Conservation (phyloP, 192 early-diverging fungal genomes). For the Chytriomyces sp. region DNA sequence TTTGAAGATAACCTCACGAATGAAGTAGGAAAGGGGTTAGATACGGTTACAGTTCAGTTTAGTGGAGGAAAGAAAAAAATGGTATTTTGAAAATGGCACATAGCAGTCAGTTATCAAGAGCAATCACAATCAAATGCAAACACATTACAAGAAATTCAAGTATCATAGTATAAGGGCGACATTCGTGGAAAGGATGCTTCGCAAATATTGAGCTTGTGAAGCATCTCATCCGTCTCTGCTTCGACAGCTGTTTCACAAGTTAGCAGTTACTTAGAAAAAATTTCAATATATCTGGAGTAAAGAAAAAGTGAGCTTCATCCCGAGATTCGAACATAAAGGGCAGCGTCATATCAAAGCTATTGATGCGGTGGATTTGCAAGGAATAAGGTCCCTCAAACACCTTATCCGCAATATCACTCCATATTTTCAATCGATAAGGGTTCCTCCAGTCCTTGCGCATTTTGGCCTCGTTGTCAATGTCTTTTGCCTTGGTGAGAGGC, state of each 20-base stretch:
- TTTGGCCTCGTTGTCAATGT: background rate
- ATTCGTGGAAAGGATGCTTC: no score
- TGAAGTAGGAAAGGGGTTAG: no score
- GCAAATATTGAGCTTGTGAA: conserved; percentile 25
- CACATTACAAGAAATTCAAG: no score
- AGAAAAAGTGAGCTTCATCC: background rate
- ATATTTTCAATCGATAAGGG: conserved; percentile 20
- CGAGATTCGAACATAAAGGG: background rate
- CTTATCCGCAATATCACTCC: conserved; percentile 2
- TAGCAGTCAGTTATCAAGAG: no score
- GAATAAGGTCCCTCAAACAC: background rate
- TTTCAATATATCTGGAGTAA: background rate
- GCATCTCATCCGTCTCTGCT: conserved; percentile 11
- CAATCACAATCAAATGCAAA: no score
- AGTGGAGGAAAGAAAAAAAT: no score
- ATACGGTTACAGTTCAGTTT: no score
- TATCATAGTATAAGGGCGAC: no score
- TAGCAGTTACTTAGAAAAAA: background rate
- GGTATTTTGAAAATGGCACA: no score
- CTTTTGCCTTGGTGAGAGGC: background rate
- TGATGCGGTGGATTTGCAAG: background rate
- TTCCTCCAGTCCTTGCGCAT: conserved; percentile 8
- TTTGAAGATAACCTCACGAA: no score
- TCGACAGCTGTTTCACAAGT: conserved; percentile 13
- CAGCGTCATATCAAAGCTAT: background rate